A percentile compares a stretch with the other conserved stretches of the same genome.
phyloP scores from a whole-genome alignment of 495 filamentous ascomycete species.

The Neurospora terricola region DNA sequence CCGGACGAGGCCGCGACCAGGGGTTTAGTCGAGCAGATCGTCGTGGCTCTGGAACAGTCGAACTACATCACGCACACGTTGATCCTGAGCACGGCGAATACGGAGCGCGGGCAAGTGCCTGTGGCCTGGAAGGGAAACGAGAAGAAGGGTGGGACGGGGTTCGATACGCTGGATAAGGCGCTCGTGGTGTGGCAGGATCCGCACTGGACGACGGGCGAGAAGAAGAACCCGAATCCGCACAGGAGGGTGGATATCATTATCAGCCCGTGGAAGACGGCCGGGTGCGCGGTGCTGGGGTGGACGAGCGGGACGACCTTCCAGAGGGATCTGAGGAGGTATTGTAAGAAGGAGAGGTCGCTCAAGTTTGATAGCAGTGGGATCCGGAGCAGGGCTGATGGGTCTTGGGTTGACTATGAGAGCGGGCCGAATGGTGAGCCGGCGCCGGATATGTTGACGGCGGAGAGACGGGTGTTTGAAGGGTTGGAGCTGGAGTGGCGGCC shows the following conservation, averaged over 20 bases:
- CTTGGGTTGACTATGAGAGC: conserved; percentile 52
- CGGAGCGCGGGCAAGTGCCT: conserved; percentile 61
- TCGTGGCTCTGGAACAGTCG: conserved; percentile 55
- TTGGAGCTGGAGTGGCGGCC: conserved; percentile 64
- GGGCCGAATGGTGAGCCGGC: conserved; percentile 29
- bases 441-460: conserved; percentile 56
- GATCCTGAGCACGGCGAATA: conserved; percentile 51
- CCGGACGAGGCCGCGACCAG: conserved; percentile 56
- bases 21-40: conserved; percentile 55
- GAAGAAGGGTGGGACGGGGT: conserved; percentile 42
- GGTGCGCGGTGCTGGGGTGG: conserved; percentile 85
- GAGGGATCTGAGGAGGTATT: conserved; percentile 72
- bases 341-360: conserved; percentile 59
- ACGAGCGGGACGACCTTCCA: conserved; percentile 82
- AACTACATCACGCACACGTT: conserved; percentile 78
- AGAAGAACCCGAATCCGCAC: conserved; percentile 63
- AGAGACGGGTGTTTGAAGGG: conserved; percentile 71
- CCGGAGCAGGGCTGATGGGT: conserved; percentile 52
- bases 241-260: conserved; percentile 91
- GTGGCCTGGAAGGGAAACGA: conserved; percentile 37
- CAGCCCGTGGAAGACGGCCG: conserved; percentile 75
- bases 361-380: conserved; percentile 92
- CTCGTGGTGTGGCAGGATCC: conserved; percentile 89
- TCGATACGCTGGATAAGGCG: conserved; percentile 85
- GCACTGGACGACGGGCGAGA: conserved; percentile 30